Evolutionary conservation across 179 eudicot species (phyloP).

Genomic region (Spergularia azorica): DNA sequence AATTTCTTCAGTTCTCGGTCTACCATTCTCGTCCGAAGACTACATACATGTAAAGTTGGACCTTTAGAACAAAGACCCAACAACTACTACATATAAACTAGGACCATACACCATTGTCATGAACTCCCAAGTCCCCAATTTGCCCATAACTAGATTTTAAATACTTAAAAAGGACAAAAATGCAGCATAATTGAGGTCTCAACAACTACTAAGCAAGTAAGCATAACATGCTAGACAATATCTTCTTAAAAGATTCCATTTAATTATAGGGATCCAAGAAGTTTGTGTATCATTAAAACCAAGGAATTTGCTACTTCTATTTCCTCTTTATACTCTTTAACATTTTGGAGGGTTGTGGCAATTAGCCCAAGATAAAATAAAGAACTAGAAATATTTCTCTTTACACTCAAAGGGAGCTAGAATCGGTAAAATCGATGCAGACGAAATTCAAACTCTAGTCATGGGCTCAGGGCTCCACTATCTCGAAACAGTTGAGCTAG

Average conservation of each 20-base stretch:
- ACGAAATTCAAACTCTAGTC: constrained; percentile 1
- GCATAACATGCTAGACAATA: constrained; percentile 7
- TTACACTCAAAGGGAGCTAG: background rate
- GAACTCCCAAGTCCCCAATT: constrained; percentile 7
- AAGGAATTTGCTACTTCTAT: background rate
- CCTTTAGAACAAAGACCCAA: constrained; percentile 2
- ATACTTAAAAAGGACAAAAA: constrained; percentile 1
- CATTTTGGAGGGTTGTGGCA: background rate
- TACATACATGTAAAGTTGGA: constrained; percentile 11
- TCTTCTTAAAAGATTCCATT: constrained; percentile 5
- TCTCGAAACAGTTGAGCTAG: background rate
- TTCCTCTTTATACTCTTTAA: background rate
- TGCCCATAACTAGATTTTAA: background rate
- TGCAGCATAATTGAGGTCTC: background rate
- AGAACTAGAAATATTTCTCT: background rate
- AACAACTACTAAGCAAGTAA: background rate
- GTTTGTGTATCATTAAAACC: constrained; percentile 5
- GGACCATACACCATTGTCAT: background rate
- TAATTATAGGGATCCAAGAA: constrained; percentile 7
- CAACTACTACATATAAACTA: constrained; percentile 13
- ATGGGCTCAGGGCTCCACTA: too few species aligned
- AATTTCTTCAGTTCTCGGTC: background rate
- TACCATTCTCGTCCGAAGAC: constrained; percentile 12
- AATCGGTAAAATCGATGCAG: too few species aligned
- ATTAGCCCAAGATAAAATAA: background rate